These are phyloP conservation scores for Gloeostereum incarnatum DNA, from an alignment of 768 basidiomycete species.

Conservation along the genomic window DNA sequence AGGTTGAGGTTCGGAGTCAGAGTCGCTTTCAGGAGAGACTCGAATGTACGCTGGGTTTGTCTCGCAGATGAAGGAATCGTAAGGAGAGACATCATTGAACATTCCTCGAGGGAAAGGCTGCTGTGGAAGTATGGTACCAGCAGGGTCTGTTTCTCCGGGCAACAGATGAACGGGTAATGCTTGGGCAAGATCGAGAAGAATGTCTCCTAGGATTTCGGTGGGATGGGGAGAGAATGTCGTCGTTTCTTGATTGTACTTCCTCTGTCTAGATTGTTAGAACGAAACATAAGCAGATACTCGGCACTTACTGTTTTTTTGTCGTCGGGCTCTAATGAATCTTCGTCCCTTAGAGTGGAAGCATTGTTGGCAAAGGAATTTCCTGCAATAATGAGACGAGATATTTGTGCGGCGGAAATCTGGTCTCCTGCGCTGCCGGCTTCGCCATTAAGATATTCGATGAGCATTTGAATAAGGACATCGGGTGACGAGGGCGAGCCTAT, in stretches of 20 bases:
- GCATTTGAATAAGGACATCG: slow-evolving; percentile 72
- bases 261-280: slow-evolving; percentile 24
- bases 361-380: slow-evolving; percentile 77
- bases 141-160: slow-evolving; percentile 83
- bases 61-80: slow-evolving; percentile 61
- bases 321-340: slow-evolving; percentile 20
- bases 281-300: slow-evolving; percentile 1
- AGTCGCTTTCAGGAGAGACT: slow-evolving; percentile 36
- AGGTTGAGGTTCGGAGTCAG: slow-evolving; percentile 12
- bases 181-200: slow-evolving; percentile 67
- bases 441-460: slow-evolving; percentile 85
- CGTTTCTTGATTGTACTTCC: slow-evolving; percentile 57
- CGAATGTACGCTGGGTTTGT: slow-evolving; percentile 89
- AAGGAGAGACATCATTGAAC: slow-evolving; percentile 59
- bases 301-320: slow-evolving; percentile 50
- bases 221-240: slow-evolving; percentile 70
- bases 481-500: slow-evolving; percentile 54
- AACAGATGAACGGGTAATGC: slow-evolving; percentile 82
- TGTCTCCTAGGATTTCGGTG: slow-evolving; percentile 53
- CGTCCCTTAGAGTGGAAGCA: slow-evolving; percentile 19
- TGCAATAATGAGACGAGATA: slow-evolving; percentile 81
- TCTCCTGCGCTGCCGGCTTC: slow-evolving; percentile 70
- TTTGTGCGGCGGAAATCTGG: slow-evolving; percentile 52
- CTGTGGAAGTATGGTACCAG: slow-evolving; percentile 86
- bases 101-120: slow-evolving; percentile 89